phyloP scores from a whole-genome alignment of 2,329 filamentous ascomycete genomes.

The Fusarium sp. region DNA sequence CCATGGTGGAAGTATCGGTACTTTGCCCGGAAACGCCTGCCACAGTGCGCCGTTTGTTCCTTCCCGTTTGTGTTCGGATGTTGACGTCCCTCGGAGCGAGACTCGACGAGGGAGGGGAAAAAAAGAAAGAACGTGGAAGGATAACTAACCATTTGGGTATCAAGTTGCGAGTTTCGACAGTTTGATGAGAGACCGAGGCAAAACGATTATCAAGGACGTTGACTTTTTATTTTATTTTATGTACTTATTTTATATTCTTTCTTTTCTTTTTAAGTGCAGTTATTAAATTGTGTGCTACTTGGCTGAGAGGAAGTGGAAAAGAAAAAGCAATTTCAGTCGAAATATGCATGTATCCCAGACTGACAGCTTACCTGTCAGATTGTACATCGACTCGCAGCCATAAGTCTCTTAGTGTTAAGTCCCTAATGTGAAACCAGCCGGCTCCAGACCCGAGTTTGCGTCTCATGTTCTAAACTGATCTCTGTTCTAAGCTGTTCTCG shows the following conservation, averaged over 20 bases:
- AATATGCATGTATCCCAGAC: conserved; percentile 12
- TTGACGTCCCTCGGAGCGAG: conserved; percentile 23
- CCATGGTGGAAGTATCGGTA: conserved; percentile 36
- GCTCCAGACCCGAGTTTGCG: conserved; percentile 15
- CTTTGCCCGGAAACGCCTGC: conserved; percentile 25
- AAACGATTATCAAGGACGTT: neutral
- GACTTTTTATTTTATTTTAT: neutral
- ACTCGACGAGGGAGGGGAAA: conserved; percentile 1
- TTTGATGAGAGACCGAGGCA: conserved; percentile 1
- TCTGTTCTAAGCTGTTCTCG: neutral
- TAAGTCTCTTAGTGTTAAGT: neutral
- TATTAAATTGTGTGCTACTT: neutral
- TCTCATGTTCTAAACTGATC: conserved; percentile 4
- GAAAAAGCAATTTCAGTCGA: conserved; percentile 2
- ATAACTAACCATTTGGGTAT: conserved; percentile 27
- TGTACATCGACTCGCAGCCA: neutral
- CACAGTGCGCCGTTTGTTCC: conserved; percentile 36
- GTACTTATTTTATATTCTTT: neutral
- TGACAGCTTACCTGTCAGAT: conserved; percentile 5
- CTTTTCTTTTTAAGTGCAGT: neutral
- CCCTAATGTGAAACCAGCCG: conserved; percentile 18
- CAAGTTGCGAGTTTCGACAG: conserved; percentile 35
- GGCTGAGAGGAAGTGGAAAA: neutral
- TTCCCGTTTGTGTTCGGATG: conserved; percentile 18
- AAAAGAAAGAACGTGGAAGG: conserved; percentile 8